Evolutionary conservation across 2,329 filamentous ascomycete species (phyloP).

Genomic region (Tolypocladium inflatum): DNA sequence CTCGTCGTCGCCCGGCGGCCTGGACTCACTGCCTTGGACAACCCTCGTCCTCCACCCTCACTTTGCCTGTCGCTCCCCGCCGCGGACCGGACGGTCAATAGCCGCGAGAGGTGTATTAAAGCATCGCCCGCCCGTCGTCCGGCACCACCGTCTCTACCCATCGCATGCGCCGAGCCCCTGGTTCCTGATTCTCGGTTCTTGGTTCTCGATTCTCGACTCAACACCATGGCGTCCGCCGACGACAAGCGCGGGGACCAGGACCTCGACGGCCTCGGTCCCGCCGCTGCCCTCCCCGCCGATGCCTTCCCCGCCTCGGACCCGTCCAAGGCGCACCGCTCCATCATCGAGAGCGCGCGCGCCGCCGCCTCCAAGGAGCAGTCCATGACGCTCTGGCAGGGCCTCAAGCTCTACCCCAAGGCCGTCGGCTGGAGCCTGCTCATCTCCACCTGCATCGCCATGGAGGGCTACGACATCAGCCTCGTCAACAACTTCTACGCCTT

Average conservation of each 20-base stretch:
- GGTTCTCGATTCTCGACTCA: neutral
- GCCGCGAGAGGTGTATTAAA: neutral
- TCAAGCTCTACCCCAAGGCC: conserved; percentile 79
- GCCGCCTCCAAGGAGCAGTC: conserved; percentile 54
- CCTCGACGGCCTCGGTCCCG: neutral
- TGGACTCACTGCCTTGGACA: neutral
- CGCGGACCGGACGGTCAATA: neutral
- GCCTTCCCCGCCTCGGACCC: conserved; percentile 6
- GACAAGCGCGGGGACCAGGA: neutral
- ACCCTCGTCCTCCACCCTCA: neutral
- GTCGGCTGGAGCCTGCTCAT: conserved; percentile 76
- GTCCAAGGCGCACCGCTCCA: conserved; percentile 15
- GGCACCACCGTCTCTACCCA: neutral
- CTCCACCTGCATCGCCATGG: conserved; percentile 87
- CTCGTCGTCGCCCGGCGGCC: neutral
- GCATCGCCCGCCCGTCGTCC: neutral
- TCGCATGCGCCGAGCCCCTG: neutral
- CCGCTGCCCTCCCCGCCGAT: conserved; percentile 8
- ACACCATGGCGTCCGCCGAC: neutral
- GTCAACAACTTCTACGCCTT: conserved; percentile 71
- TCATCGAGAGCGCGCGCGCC: conserved; percentile 24
- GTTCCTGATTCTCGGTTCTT: too few relatives aligned
- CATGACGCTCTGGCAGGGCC: conserved; percentile 67
- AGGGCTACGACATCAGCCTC: conserved; percentile 75
- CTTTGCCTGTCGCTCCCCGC: neutral